Evolutionary conservation across 1,139 yeast genomes (phyloP).

Genomic region (Yamadazyma mexicana): DNA sequence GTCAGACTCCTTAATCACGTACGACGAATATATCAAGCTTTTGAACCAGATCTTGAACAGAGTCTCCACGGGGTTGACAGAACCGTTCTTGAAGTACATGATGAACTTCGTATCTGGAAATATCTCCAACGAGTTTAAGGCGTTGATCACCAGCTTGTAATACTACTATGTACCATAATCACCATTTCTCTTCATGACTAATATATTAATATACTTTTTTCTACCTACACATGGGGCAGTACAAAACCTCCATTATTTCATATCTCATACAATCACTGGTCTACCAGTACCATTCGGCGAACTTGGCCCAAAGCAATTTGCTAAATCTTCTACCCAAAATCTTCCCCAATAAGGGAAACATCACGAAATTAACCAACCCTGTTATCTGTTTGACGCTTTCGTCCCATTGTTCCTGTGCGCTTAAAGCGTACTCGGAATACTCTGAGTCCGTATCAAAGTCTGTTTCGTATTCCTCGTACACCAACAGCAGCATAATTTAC

Average conservation of each 20-base stretch:
- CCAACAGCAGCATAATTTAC: background rate
- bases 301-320: constrained; percentile 33
- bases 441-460: constrained; percentile 13
- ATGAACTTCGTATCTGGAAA: constrained; percentile 31
- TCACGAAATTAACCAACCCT: constrained; percentile 53
- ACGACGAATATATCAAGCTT: constrained; percentile 36
- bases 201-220: background rate
- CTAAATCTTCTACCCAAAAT: constrained; percentile 68
- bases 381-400: constrained; percentile 66
- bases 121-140: constrained; percentile 31
- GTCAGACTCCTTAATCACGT: constrained; percentile 25
- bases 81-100: constrained; percentile 38
- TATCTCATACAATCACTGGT: background rate
- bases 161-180: too few relatives aligned
- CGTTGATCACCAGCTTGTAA: constrained; percentile 23
- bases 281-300: constrained; percentile 34
- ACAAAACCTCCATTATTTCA: background rate
- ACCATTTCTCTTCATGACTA: background rate
- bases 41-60: constrained; percentile 31
- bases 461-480: background rate
- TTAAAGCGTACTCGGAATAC: constrained; percentile 17
- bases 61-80: constrained; percentile 35
- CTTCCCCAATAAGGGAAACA: constrained; percentile 72
- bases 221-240: background rate
- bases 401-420: constrained; percentile 79